Percentiles rank a stretch among this genome's conserved stretches.
These are phyloP conservation scores for Peltaster fructicola DNA, from an alignment of 2,329 filamentous ascomycete genomes.

Conservation along the genomic window DNA sequence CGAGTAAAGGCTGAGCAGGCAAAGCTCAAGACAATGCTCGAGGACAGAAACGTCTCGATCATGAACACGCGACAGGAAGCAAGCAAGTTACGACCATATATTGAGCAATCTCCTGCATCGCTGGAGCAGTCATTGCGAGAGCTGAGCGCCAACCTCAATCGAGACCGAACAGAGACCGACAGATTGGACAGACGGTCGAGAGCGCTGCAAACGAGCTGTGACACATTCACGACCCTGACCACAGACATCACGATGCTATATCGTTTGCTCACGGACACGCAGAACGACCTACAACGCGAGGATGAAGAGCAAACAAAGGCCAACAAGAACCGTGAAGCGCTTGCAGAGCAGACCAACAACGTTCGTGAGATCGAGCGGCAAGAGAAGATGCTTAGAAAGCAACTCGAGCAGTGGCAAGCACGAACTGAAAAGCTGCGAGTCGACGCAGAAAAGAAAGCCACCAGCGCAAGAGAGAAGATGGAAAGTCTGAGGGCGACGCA, in stretches of 20 bases:
- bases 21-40: conserved; percentile 52
- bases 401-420: conserved; percentile 71
- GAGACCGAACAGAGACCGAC: conserved; percentile 74
- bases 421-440: conserved; percentile 69
- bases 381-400: conserved; percentile 65
- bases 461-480: conserved; percentile 72
- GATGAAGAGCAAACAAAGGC: conserved; percentile 77
- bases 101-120: conserved; percentile 68
- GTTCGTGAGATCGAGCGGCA: conserved; percentile 82
- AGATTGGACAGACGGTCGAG: conserved; percentile 71
- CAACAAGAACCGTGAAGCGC: conserved; percentile 63
- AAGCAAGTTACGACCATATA: conserved; percentile 78
- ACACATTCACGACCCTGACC: conserved; percentile 71
- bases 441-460: conserved; percentile 64
- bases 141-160: conserved; percentile 57
- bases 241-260: conserved; percentile 77
- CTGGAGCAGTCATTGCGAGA: conserved; percentile 71
- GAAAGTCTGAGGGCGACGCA: conserved; percentile 71
- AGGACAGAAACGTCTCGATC: conserved; percentile 53
- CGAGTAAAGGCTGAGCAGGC: conserved; percentile 65
- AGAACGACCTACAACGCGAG: conserved; percentile 69
- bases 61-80: conserved; percentile 67
- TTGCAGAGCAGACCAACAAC: conserved; percentile 75
- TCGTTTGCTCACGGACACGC: conserved; percentile 75
- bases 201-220: conserved; percentile 76